These are phyloP conservation scores for Trebouxia sp. DNA, from an alignment of 139 green algal genomes.

Conservation along the genomic window DNA sequence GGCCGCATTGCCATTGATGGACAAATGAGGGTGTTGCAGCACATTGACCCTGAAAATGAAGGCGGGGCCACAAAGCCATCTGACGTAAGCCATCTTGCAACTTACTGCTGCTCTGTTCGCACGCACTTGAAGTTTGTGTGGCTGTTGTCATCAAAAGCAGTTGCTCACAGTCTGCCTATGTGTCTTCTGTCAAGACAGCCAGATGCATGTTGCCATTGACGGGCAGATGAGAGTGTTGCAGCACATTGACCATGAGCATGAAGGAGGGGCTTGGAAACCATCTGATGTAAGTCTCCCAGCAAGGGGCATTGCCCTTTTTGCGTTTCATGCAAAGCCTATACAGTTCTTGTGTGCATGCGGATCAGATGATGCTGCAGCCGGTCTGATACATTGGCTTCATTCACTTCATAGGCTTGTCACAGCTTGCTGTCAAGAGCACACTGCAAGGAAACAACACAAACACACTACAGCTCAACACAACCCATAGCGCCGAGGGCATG, in stretches of 20 bases:
- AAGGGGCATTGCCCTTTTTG: too few relatives aligned
- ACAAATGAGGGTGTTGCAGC: conserved; percentile 60
- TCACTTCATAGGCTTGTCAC: too few relatives aligned
- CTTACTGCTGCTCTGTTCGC: not conserved
- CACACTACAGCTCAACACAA: too few relatives aligned
- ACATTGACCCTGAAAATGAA: not conserved
- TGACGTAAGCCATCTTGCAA: not conserved
- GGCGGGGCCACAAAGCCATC: not conserved
- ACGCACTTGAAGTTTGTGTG: too few relatives aligned
- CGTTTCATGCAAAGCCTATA: not conserved
- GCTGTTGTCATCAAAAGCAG: too few relatives aligned
- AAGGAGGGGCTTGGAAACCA: not conserved
- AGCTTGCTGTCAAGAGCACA: too few relatives aligned
- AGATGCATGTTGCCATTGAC: conserved; percentile 59
- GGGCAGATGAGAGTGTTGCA: conserved; percentile 60
- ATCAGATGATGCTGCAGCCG: too few relatives aligned
- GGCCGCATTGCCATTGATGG: conserved; percentile 61
- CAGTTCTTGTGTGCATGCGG: too few relatives aligned
- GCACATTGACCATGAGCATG: conserved; percentile 2
- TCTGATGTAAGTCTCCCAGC: conserved; percentile 21
- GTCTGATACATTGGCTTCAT: too few relatives aligned
- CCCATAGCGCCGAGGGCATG: too few relatives aligned
- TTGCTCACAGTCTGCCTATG: too few relatives aligned
- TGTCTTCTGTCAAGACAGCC: conserved; percentile 80
- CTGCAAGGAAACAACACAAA: too few relatives aligned